Conservation (phyloP, 768 basidiomycete genomes). For the Suillus paluster region DNA sequence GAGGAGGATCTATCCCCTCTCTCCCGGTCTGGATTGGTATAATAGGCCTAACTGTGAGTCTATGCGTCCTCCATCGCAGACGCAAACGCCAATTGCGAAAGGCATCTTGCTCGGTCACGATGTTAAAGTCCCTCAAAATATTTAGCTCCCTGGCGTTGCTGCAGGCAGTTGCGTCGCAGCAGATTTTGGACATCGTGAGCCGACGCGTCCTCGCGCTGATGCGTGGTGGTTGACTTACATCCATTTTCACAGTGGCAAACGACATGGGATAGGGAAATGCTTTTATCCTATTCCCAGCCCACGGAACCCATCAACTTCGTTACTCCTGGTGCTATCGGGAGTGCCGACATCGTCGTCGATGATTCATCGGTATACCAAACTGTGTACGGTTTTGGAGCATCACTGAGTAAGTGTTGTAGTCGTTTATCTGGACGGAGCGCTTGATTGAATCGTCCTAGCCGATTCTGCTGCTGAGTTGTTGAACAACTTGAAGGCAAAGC, state of each 20-base stretch:
- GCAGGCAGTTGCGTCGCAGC: constrained; percentile 43
- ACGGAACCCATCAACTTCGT: constrained; percentile 36
- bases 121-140: background rate
- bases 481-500: constrained; percentile 64
- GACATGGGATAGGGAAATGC: constrained; percentile 36
- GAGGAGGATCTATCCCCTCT: background rate
- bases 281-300: constrained; percentile 36
- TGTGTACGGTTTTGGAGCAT: constrained; percentile 69
- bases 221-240: background rate
- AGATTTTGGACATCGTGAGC: constrained; percentile 58
- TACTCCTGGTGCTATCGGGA: constrained; percentile 54
- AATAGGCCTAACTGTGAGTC: background rate
- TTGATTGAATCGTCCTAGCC: constrained; percentile 43
- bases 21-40: background rate
- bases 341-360: constrained; percentile 65
- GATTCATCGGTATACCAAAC: constrained; percentile 61
- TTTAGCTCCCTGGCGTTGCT: constrained; percentile 22
- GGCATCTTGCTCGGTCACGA: background rate
- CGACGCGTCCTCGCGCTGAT: constrained; percentile 1
- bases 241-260: constrained; percentile 61
- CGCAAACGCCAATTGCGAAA: background rate
- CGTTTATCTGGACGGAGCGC: constrained; percentile 5
- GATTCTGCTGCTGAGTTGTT: constrained; percentile 71
- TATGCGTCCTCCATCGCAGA: background rate
- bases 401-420: constrained; percentile 52